Percentiles rank a stretch among this genome's conserved stretches.
Conservation (phyloP, 106 monocot species). For the Posidonia australis region DNA sequence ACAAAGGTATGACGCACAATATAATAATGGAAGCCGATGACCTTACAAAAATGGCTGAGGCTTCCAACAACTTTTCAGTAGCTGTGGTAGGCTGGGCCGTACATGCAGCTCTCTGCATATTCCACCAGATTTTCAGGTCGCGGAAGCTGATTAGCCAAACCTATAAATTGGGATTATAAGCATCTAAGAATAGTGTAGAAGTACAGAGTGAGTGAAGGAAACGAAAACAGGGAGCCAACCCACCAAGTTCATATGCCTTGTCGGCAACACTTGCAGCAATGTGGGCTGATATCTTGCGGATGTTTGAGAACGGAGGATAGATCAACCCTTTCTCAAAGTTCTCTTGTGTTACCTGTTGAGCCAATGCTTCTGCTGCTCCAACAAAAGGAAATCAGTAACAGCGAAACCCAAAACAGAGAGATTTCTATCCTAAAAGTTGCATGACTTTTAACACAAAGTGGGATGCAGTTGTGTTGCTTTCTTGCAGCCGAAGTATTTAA, state of each 20-base stretch:
- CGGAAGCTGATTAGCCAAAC: conserved; percentile 62
- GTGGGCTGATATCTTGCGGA: conserved; percentile 86
- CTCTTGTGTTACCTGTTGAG: conserved; percentile 56
- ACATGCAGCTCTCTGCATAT: conserved; percentile 95
- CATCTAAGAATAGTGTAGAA: not conserved
- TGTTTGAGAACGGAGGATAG: conserved; percentile 78
- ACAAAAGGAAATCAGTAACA: not conserved
- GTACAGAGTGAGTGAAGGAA: not conserved
- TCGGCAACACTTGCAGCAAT: conserved; percentile 91
- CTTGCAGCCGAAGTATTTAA: too few relatives aligned
- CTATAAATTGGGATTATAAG: conserved; percentile 8
- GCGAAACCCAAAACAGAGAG: not conserved
- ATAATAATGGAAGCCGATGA: too few relatives aligned
- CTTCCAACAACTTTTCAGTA: conserved; percentile 29
- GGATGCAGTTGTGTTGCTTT: too few relatives aligned
- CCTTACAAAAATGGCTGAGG: not conserved
- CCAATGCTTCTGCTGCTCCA: conserved; percentile 76
- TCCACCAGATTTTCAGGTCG: conserved; percentile 60
- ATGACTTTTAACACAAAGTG: too few relatives aligned
- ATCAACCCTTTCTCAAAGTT: conserved; percentile 65
- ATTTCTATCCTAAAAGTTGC: not conserved
- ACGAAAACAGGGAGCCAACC: not conserved
- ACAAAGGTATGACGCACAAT: too few relatives aligned
- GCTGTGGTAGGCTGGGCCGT: conserved; percentile 64
- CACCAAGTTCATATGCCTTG: conserved; percentile 93